phyloP scores from a whole-genome alignment of 257 asterid genomes.

The Salvia splendens region DNA sequence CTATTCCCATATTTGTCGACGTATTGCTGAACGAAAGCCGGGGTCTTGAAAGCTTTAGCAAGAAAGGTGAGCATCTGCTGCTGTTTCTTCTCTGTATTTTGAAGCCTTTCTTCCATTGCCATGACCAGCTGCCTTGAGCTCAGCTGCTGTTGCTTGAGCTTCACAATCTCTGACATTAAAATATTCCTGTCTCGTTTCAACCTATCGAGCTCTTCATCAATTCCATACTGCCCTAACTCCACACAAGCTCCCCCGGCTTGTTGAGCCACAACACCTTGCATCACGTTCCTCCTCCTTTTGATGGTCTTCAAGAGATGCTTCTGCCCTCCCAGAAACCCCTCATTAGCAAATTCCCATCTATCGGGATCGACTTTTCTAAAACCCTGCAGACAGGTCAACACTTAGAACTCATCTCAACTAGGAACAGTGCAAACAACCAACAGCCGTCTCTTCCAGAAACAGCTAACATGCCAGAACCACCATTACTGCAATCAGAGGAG shows the following conservation, averaged over 20 bases:
- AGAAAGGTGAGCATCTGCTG: conserved; percentile 66
- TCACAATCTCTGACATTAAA: conserved; percentile 62
- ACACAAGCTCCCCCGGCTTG: conserved; percentile 55
- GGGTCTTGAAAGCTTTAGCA: conserved; percentile 64
- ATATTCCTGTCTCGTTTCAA: conserved; percentile 55
- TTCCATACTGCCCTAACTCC: conserved; percentile 63
- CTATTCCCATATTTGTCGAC: conserved; percentile 37
- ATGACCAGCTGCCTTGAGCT: conserved; percentile 49
- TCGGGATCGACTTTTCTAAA: conserved; percentile 89
- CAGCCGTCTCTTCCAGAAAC: conserved; percentile 44
- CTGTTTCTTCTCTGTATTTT: conserved; percentile 60
- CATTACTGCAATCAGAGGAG: conserved; percentile 50
- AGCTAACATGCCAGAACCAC: conserved; percentile 46
- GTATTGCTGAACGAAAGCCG: conserved; percentile 55
- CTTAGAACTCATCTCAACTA: not conserved
- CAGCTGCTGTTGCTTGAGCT: conserved; percentile 74
- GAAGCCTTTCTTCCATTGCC: conserved; percentile 63
- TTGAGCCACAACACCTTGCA: conserved; percentile 36
- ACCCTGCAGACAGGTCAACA: conserved; percentile 66
- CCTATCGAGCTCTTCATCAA: conserved; percentile 76
- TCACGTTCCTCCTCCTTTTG: conserved; percentile 65
- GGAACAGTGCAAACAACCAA: conserved; percentile 44
- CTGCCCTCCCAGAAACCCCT: conserved; percentile 88
- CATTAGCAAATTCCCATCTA: conserved; percentile 94
- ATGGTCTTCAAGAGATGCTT: conserved; percentile 85